Conservation (phyloP, 306 rosid genomes). For the Rosa rugosa region DNA sequence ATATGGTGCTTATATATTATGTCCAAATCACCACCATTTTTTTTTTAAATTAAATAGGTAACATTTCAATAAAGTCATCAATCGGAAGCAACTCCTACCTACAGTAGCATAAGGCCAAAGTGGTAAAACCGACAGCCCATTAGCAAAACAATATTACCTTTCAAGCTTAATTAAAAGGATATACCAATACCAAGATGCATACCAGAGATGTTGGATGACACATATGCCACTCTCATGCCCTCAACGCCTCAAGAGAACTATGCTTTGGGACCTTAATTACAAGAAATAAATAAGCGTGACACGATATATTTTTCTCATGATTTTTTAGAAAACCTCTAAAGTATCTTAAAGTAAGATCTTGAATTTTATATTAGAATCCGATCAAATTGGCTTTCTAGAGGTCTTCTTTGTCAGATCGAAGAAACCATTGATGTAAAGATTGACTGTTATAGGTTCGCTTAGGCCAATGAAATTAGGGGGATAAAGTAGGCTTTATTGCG, state of each 20-base stretch:
- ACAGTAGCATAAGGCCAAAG: not conserved
- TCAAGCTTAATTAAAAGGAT: not conserved
- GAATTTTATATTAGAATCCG: not conserved
- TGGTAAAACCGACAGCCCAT: not conserved
- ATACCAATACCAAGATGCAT: not conserved
- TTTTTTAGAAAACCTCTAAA: no score
- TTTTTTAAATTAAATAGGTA: not conserved
- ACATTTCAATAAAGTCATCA: not conserved
- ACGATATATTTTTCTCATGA: no score
- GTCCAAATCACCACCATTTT: not conserved
- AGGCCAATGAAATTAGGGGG: not conserved
- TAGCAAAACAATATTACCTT: not conserved
- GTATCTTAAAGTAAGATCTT: no score
- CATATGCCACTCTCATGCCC: not conserved
- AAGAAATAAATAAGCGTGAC: not conserved
- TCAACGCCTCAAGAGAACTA: not conserved
- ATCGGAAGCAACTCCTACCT: not conserved
- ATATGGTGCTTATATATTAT: not conserved
- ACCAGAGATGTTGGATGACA: not conserved
- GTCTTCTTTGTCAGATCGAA: not conserved
- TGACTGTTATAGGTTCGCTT: not conserved
- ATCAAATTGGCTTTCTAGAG: not conserved
- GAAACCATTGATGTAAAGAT: no score
- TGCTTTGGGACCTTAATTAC: not conserved
- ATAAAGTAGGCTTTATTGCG: no score